Conservation (phyloP, 257 asterid species). For the Henckelia pumila region DNA sequence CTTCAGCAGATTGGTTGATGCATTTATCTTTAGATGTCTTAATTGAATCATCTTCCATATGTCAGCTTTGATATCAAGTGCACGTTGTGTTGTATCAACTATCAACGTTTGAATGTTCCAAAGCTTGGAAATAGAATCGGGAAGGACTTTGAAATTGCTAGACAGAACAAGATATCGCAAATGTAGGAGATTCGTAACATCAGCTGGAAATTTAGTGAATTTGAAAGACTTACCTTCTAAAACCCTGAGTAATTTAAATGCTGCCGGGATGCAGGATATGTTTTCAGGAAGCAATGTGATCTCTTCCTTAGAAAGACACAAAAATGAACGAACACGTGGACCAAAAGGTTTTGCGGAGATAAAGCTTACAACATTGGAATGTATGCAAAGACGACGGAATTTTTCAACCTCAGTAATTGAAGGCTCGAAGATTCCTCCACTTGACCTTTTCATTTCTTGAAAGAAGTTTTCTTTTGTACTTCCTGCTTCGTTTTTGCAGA, state of each 20-base stretch:
- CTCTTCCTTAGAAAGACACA: too few species aligned
- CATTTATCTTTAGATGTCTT: conserved; percentile 37
- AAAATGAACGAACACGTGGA: conserved; percentile 36
- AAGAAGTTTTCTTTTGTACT: conserved; percentile 35
- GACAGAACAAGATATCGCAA: conserved; percentile 33
- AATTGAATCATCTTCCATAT: conserved; percentile 34
- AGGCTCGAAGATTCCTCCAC: conserved; percentile 14
- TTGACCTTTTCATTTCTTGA: conserved; percentile 33
- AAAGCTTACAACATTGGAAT: conserved; percentile 28
- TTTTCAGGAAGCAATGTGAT: too few species aligned
- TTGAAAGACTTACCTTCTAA: conserved; percentile 29
- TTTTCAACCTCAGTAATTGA: conserved; percentile 14
- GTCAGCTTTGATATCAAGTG: conserved; percentile 22
- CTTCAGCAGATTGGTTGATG: conserved; percentile 20
- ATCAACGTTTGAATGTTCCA: conserved; percentile 34
- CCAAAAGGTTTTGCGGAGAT: conserved; percentile 18
- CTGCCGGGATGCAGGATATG: too few species aligned
- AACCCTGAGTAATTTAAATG: too few species aligned
- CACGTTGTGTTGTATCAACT: conserved; percentile 17
- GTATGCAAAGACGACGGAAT: conserved; percentile 44
- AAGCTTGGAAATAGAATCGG: conserved; percentile 23
- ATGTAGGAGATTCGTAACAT: conserved; percentile 12
- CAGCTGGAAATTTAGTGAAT: conserved; percentile 25
- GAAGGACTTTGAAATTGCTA: conserved; percentile 21
- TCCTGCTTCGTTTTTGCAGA: too few species aligned